A percentile compares a stretch with the other conserved stretches of the same genome.
Conservation (phyloP, 2,329 filamentous ascomycete species). For the Pseudogymnoascus sp. region DNA sequence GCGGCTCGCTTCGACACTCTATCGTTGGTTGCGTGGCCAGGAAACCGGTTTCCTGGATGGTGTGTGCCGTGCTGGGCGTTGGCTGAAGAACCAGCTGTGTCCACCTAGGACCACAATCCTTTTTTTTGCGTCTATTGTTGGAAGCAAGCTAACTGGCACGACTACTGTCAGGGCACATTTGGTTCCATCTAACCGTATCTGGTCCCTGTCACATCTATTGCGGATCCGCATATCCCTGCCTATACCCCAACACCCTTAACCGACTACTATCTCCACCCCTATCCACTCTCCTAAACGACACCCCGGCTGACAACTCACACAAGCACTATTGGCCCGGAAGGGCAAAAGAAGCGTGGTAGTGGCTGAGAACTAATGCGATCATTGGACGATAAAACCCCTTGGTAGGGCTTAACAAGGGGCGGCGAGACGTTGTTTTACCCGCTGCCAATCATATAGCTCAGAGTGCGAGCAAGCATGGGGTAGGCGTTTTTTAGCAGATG, state of each 20-base stretch:
- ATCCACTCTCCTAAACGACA: background rate
- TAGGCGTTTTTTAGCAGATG: background rate
- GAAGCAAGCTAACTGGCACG: conserved; percentile 1
- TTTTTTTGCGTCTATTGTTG: background rate
- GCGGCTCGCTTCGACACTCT: background rate
- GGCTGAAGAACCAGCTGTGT: background rate
- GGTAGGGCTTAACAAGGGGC: background rate
- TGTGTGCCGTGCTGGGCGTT: background rate
- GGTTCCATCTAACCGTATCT: background rate
- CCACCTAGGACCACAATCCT: background rate
- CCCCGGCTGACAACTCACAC: background rate
- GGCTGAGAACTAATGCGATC: background rate
- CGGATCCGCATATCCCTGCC: background rate
- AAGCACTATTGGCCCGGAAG: background rate
- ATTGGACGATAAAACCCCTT: background rate
- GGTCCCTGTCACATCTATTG: conserved; percentile 1
- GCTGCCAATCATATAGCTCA: background rate
- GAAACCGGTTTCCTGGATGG: background rate
- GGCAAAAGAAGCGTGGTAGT: background rate
- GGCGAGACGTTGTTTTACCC: background rate
- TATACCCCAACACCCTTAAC: background rate
- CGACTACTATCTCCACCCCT: background rate
- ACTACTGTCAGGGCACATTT: background rate
- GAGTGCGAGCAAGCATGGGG: background rate
- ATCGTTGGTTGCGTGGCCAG: background rate